Base-by-base conservation (phyloP, 768 basidiomycete genomes). In the Tephrocybe sp. region DNA sequence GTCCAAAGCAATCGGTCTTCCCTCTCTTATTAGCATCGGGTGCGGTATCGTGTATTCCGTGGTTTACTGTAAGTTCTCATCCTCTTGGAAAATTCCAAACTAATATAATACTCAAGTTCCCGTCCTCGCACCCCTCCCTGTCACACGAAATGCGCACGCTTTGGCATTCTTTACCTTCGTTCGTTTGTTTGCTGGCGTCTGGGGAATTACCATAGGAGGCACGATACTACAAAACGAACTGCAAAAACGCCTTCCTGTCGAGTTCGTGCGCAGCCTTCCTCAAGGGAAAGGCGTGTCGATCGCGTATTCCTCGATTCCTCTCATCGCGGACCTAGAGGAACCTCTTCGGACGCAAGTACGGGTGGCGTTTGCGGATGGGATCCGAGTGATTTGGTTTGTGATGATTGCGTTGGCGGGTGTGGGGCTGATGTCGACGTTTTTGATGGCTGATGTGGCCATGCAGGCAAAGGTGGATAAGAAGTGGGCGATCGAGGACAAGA, bases 171-270 rank as follows among this genome's bases (percentile, higher is more conserved):
- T 72, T 46, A 59, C 63, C 9, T 76, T 75, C 52, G 37, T 62
- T 4, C 66, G 75, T 5, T 53, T 60, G 2, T 73, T 73, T 41
- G 66, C 69, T 1, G 57, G 64, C 31, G 72, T 71, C 5, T 78
- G 79, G 74, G 83, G 83, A 0, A 63, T 82, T 51, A 69, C 75
- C 0, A 71, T 84, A 48, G 75, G 76, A 1, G 69, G 68, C 13
- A 70, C 75, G 0, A 69, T 83, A 36, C 67, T 84, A 6, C 76
- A 80, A 54, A 84, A 81, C 61, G 52, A 73, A 43, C 71, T 84
- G 13, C 57, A 59, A 8, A 67, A 60, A 30, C 57, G 51, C 0
- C 71, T 85, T 0, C 78, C 82, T 0, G 28, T 48, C 1, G 64
- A 59, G 3, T 75, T 79, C 37, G 25, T 64, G n/a, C 43, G 55